Conservation (phyloP, 257 asterid species). For the Nicotiana attenuata region DNA sequence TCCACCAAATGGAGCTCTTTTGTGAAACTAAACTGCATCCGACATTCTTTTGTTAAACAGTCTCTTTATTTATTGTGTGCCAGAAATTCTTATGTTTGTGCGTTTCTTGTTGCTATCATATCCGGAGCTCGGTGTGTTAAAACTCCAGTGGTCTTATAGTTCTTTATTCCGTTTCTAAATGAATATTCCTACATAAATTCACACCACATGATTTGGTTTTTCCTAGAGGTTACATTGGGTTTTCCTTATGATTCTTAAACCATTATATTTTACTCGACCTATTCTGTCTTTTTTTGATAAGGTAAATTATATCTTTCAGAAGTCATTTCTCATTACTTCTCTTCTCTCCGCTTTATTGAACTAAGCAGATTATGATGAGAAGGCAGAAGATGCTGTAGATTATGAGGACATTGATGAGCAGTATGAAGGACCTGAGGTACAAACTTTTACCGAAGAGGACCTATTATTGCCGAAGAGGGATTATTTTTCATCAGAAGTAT, state of each 20-base stretch:
- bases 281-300: no score
- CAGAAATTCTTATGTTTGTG: neutral
- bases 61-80: neutral
- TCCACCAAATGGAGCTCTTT: neutral
- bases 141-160: neutral
- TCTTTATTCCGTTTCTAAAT: neutral
- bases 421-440: slow-evolving; percentile 98
- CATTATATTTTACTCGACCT: neutral
- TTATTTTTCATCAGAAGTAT: slow-evolving; percentile 54
- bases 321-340: slow-evolving; percentile 20
- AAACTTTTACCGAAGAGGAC: slow-evolving; percentile 86
- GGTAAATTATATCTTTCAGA: no score
- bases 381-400: slow-evolving; percentile 97
- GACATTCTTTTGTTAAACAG: neutral
- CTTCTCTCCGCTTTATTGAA: slow-evolving; percentile 10
- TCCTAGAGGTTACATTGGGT: neutral
- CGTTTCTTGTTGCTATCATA: neutral
- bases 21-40: neutral
- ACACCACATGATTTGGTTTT: neutral
- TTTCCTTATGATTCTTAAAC: slow-evolving; percentile 4
- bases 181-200: neutral
- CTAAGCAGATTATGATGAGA: slow-evolving; percentile 69
- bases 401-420: slow-evolving; percentile 97
- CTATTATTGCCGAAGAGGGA: slow-evolving; percentile 67
- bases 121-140: neutral